phyloP scores from a whole-genome alignment of 2,329 filamentous ascomycete species.

The Thermothelomyces thermophilus region DNA sequence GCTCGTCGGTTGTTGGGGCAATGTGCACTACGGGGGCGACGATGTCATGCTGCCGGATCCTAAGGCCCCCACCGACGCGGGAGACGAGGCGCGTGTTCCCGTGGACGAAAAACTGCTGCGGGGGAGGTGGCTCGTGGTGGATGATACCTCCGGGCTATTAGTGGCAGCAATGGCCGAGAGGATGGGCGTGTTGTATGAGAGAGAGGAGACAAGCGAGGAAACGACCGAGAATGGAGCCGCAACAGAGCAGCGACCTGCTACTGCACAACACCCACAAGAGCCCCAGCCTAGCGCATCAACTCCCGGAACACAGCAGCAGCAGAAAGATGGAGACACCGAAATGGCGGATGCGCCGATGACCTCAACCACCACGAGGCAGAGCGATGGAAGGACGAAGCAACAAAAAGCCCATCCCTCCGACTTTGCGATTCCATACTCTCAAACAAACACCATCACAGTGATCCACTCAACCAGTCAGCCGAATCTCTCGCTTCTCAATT shows the following conservation, averaged over 20 bases:
- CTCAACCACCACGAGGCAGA: constrained; percentile 8
- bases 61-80: constrained; percentile 23
- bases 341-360: constrained; percentile 17
- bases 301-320: neutral
- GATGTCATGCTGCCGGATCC: constrained; percentile 28
- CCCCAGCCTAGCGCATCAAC: neutral
- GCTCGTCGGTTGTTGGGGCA: constrained; percentile 80
- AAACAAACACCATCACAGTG: constrained; percentile 70
- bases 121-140: constrained; percentile 70
- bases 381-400: constrained; percentile 18
- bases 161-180: constrained; percentile 80
- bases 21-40: constrained; percentile 66
- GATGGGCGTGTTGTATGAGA: constrained; percentile 69
- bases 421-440: constrained; percentile 58
- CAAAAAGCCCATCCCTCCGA: constrained; percentile 36
- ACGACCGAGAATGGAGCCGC: neutral
- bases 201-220: constrained; percentile 23
- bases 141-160: constrained; percentile 78
- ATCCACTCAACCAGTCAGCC: constrained; percentile 78
- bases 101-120: constrained; percentile 23
- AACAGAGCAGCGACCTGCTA: neutral
- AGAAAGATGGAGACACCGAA: constrained; percentile 18
- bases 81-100: constrained; percentile 18
- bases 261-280: neutral
- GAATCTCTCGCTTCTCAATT: constrained; percentile 79